Conservation (phyloP, 345 rosid genomes). For the Eucalyptus paniculata region DNA sequence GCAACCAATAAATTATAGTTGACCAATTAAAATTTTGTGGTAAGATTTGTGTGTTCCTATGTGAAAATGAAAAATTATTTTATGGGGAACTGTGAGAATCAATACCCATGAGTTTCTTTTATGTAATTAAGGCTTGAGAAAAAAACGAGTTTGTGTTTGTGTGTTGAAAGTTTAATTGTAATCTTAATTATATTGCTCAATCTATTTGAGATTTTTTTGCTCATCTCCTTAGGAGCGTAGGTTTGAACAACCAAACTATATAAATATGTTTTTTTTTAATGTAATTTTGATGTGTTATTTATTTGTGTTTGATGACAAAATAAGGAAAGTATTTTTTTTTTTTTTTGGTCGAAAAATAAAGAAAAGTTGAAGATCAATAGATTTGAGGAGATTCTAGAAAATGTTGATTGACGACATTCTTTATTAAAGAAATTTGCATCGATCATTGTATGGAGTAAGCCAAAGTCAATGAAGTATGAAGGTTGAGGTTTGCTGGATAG, state of each 20-base stretch:
- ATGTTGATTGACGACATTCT: background rate
- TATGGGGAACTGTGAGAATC: background rate
- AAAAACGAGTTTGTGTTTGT: background rate
- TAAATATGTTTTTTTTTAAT: background rate
- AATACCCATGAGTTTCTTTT: background rate
- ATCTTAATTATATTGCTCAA: background rate
- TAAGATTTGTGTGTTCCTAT: background rate
- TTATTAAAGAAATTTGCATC: background rate
- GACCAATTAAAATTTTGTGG: background rate
- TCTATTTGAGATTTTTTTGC: background rate
- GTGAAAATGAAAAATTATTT: background rate
- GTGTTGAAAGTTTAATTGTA: background rate
- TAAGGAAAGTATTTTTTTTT: background rate
- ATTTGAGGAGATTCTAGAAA: background rate
- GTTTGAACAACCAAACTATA: background rate
- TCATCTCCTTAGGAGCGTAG: background rate
- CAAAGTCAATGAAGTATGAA: background rate
- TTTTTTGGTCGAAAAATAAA: too few species aligned
- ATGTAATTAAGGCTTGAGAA: background rate
- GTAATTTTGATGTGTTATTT: background rate
- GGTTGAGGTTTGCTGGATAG: background rate
- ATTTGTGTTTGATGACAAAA: background rate
- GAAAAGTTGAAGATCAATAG: background rate
- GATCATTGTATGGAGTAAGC: background rate
- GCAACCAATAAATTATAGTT: background rate